These are phyloP conservation scores for Diaporthe helianthi DNA, from an alignment of 2,329 filamentous ascomycete genomes.

Conservation along the genomic window DNA sequence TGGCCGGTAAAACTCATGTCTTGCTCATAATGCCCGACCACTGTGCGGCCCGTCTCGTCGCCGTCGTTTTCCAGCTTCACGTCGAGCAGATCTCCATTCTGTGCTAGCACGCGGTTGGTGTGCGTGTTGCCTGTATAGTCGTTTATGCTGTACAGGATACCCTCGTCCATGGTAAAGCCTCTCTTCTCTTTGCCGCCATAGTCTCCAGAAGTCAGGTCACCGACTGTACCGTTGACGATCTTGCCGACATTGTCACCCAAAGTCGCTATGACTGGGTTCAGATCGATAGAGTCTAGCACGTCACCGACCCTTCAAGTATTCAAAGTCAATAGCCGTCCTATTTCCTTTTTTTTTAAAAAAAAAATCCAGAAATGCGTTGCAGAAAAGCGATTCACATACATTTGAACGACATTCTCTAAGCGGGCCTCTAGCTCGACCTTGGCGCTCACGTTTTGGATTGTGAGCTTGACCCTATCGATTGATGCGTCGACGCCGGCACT, in stretches of 20 bases:
- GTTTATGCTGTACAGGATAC: constrained; percentile 63
- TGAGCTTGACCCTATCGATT: constrained; percentile 62
- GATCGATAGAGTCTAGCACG: constrained; percentile 63
- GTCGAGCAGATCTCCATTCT: constrained; percentile 62
- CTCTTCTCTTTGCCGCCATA: constrained; percentile 29
- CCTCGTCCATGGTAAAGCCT: constrained; percentile 39
- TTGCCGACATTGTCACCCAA: constrained; percentile 56
- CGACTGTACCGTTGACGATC: constrained; percentile 52
- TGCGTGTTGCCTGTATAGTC: constrained; percentile 63
- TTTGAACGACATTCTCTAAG: constrained; percentile 64
- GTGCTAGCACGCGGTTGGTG: constrained; percentile 63
- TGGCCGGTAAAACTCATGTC: constrained; percentile 64
- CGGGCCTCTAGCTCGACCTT: constrained; percentile 66
- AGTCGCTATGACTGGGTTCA: constrained; percentile 66
- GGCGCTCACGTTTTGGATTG: constrained; percentile 65
- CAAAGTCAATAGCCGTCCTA: not conserved
- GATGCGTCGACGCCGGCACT: constrained; percentile 66
- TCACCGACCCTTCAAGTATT: constrained; percentile 50
- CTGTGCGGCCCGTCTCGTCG: constrained; percentile 48
- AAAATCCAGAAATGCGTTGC: not conserved
- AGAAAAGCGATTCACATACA: constrained; percentile 43
- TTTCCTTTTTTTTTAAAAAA: too few species aligned
- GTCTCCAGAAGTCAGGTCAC: constrained; percentile 38
- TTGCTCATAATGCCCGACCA: constrained; percentile 56
- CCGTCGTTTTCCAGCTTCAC: constrained; percentile 62